Evolutionary conservation across 805 yeast species (phyloP).

Genomic region (Metschnikowia lochheadii): DNA sequence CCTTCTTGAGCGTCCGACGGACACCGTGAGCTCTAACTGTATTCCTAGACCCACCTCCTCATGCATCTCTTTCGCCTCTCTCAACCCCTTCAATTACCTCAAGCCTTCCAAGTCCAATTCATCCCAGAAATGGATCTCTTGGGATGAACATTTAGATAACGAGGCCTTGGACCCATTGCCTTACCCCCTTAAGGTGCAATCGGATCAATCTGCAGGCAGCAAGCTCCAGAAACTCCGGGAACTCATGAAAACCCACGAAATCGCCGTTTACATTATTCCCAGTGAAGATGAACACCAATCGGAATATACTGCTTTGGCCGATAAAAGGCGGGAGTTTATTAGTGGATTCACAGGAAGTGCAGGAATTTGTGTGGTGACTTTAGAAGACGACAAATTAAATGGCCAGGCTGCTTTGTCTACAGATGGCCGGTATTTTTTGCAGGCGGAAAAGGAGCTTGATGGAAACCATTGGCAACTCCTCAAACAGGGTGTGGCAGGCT

Average conservation of each 20-base stretch:
- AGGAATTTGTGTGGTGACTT: conserved; percentile 17
- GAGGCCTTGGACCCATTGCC: conserved; percentile 28
- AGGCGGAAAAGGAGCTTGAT: conserved; percentile 82
- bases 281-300: conserved; percentile 20
- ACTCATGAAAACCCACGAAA: conserved; percentile 13
- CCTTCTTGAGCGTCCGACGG: background rate
- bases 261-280: conserved; percentile 20
- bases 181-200: conserved; percentile 5
- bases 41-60: background rate
- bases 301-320: conserved; percentile 18
- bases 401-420: conserved; percentile 83
- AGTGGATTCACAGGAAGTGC: conserved; percentile 20
- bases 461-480: conserved; percentile 66
- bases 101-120: background rate
- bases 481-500: conserved; percentile 72
- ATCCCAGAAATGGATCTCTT: background rate
- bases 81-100: background rate
- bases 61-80: background rate
- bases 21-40: background rate
- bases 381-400: conserved; percentile 39
- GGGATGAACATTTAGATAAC: conserved; percentile 18
- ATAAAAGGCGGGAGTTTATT: conserved; percentile 17
- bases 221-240: conserved; percentile 12
- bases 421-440: conserved; percentile 92
- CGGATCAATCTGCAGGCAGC: conserved; percentile 2